phyloP scores from a whole-genome alignment of 2,329 filamentous ascomycete species.

The Chrysoporthe cubensis region DNA sequence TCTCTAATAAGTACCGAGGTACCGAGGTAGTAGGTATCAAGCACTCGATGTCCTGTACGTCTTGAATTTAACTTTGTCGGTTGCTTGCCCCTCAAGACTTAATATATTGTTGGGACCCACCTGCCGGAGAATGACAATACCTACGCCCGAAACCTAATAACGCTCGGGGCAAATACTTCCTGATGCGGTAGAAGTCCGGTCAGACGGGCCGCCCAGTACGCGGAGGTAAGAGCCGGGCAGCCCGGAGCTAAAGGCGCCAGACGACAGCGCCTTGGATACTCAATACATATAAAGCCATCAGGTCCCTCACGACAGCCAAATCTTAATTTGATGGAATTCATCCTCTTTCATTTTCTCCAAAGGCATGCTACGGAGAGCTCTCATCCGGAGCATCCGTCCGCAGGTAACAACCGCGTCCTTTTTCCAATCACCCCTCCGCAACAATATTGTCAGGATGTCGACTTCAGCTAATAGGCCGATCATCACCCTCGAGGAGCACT shows the following conservation, averaged over 20 bases:
- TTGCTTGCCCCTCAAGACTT: too few species aligned
- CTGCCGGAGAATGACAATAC: background rate
- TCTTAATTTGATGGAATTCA: background rate
- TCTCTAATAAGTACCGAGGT: too few species aligned
- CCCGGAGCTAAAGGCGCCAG: background rate
- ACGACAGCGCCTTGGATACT: background rate
- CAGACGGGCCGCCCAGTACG: background rate
- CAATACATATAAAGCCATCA: background rate
- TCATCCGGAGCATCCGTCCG: background rate
- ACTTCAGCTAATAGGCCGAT: conserved; percentile 31
- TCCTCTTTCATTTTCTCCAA: background rate
- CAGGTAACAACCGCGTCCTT: background rate
- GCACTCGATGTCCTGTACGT: too few species aligned
- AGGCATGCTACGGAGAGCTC: background rate
- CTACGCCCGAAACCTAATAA: background rate
- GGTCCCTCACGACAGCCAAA: background rate
- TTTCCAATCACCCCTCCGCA: background rate
- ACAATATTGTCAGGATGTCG: background rate
- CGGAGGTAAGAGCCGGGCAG: background rate
- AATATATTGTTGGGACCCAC: background rate
- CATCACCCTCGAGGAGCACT: conserved; percentile 50
- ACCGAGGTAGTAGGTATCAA: too few species aligned
- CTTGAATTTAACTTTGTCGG: too few species aligned
- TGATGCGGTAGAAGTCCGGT: background rate
- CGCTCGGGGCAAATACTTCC: background rate